Evolutionary conservation across 2,329 filamentous ascomycete species (phyloP).

Genomic region (Sporothrix variecibatus): DNA sequence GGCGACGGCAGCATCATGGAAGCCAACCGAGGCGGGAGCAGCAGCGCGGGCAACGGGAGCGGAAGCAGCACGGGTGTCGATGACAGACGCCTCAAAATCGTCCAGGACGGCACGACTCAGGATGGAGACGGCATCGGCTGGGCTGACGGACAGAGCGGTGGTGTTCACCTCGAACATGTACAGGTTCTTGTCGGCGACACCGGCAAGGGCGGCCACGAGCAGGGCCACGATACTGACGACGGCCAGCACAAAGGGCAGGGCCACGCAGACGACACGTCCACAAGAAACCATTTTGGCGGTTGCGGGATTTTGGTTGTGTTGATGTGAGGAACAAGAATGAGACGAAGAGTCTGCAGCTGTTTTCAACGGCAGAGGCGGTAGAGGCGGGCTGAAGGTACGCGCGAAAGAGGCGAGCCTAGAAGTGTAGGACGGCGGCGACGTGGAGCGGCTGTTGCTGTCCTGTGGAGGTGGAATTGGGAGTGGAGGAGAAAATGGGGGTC

Average conservation of each 20-base stretch:
- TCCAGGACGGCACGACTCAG: slow-evolving; percentile 7
- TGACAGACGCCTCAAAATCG: not conserved
- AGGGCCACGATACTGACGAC: slow-evolving; percentile 73
- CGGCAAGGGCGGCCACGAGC: slow-evolving; percentile 58
- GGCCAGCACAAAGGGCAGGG: slow-evolving; percentile 80
- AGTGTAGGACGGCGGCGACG: slow-evolving; percentile 22
- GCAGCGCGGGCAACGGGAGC: not conserved
- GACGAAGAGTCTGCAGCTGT: not conserved
- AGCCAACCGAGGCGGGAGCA: not conserved
- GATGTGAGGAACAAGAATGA: not conserved
- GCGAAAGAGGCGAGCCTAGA: slow-evolving; percentile 13
- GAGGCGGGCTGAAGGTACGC: slow-evolving; percentile 19
- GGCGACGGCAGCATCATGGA: slow-evolving; percentile 10
- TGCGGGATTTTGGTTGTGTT: not conserved
- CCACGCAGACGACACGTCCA: slow-evolving; percentile 83
- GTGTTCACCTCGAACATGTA: slow-evolving; percentile 64
- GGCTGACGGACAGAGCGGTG: slow-evolving; percentile 56
- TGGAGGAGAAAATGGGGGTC: not conserved
- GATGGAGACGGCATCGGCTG: slow-evolving; percentile 26
- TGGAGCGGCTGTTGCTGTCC: not conserved
- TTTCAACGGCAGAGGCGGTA: slow-evolving; percentile 17
- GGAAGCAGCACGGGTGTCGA: not conserved
- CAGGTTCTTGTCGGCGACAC: slow-evolving; percentile 57
- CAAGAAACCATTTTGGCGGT: slow-evolving; percentile 42
- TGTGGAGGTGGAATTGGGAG: not conserved